Base-by-base conservation (phyloP, 1,139 yeast species). In the Kurtzmaniella natalensis region DNA sequence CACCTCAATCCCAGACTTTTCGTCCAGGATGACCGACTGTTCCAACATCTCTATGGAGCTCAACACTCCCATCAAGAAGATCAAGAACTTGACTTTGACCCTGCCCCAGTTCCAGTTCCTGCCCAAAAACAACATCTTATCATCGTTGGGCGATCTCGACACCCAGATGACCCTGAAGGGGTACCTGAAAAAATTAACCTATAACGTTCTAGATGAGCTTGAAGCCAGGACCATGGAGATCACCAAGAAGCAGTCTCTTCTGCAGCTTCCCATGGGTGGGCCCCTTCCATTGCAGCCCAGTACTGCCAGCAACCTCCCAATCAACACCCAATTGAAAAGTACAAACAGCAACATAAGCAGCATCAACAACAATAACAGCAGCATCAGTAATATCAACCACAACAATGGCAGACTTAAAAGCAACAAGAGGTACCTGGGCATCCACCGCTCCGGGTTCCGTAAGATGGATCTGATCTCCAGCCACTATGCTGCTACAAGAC, bases 401-500 rank as follows among this genome's bases (percentile, higher is more conserved):
- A n/a, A n/a, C n/a, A 23, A 23, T 11, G 18, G 32, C 34, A 36
- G 42, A n/a, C 22, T 38, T 11, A 38, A 50, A 17, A 39, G 57
- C 15, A 49, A 49, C 25, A 61, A 59, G 30, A 45, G 70, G 19
- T 64, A 52, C 38, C 55, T 62, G 30, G 60, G 61, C 6, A 48
- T 59, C 32, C 74, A 67, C 40, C 43, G 57, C 32, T 47, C 52
- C 14, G 51, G 58, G 30, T 64, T 64, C 46, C 55, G 50, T 38
- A 55, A 57, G 32, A 64, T 69, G 72, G 73, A 68, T 25, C 60
- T 69, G 22, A 68, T 69, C 21, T 53, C 61, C 16, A 55, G 48
- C 30, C 74, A 69, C 38, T 69, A 68, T 39, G 62, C 72, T 2
- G 53, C 59, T 18, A 10, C 35, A 10, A 24, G 38, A 23, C 22